Evolutionary conservation across 225 moss, liverwort and hornwort genomes (phyloP).

Genomic region (Physcomitrium patens): DNA sequence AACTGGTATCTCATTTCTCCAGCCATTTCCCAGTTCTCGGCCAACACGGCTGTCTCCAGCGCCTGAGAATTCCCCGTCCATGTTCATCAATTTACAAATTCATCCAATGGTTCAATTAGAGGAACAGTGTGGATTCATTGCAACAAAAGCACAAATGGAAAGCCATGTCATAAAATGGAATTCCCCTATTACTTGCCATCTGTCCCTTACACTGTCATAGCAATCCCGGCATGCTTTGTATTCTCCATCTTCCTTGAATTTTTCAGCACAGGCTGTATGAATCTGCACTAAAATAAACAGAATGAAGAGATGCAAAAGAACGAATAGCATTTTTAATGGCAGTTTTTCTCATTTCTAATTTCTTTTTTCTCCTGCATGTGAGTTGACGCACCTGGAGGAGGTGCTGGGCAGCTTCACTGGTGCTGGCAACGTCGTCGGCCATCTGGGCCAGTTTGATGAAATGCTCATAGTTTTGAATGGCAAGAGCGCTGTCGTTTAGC

Average conservation of each 20-base stretch:
- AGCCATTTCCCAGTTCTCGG: conserved; percentile 17
- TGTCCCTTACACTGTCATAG: conserved; percentile 34
- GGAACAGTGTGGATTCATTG: too few relatives aligned
- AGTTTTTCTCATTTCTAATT: neutral
- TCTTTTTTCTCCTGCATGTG: too few relatives aligned
- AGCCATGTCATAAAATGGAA: too few relatives aligned
- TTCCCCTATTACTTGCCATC: too few relatives aligned
- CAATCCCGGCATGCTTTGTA: conserved; percentile 34
- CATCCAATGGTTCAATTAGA: too few relatives aligned
- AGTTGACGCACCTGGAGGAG: conserved; percentile 31
- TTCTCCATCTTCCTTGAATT: conserved; percentile 33
- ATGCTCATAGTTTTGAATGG: conserved; percentile 49
- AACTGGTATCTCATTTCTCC: conserved; percentile 43
- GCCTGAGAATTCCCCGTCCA: conserved; percentile 24
- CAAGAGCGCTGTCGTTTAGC: conserved; percentile 36
- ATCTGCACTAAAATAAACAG: conserved; percentile 18
- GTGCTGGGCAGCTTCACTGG: conserved; percentile 36
- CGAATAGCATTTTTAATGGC: rapidly evolving
- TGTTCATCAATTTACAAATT: neutral
- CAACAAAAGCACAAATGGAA: too few relatives aligned
- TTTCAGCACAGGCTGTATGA: conserved; percentile 28
- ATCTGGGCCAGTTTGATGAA: conserved; percentile 4
- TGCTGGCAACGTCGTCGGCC: neutral
- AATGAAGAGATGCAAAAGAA: too few relatives aligned
- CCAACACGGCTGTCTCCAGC: conserved; percentile 27